Conservation (phyloP, 2,329 filamentous ascomycete species). For the Exserohilum turcica region DNA sequence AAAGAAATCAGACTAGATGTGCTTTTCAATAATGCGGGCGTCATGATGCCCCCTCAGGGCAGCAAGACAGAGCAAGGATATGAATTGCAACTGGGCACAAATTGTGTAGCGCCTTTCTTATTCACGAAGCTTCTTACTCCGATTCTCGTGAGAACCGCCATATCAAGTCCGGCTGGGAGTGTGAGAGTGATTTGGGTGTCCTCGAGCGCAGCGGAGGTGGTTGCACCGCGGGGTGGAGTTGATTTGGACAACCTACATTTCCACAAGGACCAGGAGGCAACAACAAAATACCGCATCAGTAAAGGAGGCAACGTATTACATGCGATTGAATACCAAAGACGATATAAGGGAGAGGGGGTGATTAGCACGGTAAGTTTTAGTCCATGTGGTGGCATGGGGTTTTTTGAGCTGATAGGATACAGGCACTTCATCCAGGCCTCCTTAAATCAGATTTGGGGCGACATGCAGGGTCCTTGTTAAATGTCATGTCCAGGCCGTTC, state of each 20-base stretch:
- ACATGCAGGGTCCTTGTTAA: slow-evolving; percentile 30
- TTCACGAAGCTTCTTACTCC: slow-evolving; percentile 49
- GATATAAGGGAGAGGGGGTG: slow-evolving; percentile 21
- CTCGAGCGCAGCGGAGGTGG: slow-evolving; percentile 12
- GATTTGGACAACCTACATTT: slow-evolving; percentile 27
- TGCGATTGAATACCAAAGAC: slow-evolving; percentile 25
- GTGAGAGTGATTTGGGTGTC: slow-evolving; percentile 47
- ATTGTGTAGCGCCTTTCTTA: slow-evolving; percentile 49
- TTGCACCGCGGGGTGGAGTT: slow-evolving; percentile 20
- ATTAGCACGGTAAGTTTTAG: slow-evolving; percentile 26
- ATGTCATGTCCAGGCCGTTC: neutral
- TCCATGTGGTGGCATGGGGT: neutral
- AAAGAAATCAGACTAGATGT: slow-evolving; percentile 52
- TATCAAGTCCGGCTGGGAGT: slow-evolving; percentile 18
- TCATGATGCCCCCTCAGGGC: slow-evolving; percentile 38
- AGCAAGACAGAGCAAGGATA: slow-evolving; percentile 28
- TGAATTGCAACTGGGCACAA: slow-evolving; percentile 47
- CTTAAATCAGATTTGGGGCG: slow-evolving; percentile 36
- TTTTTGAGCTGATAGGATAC: neutral
- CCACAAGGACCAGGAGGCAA: slow-evolving; percentile 6
- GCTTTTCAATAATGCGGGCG: slow-evolving; percentile 47
- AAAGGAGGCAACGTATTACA: slow-evolving; percentile 39
- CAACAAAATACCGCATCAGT: slow-evolving; percentile 29
- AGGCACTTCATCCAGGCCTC: slow-evolving; percentile 50
- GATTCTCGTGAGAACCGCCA: slow-evolving; percentile 39